Evolutionary conservation across 441 rosid genomes (phyloP), one percentile per base, ranked within the genome.

Genomic region (Adansonia gregorii): DNA sequence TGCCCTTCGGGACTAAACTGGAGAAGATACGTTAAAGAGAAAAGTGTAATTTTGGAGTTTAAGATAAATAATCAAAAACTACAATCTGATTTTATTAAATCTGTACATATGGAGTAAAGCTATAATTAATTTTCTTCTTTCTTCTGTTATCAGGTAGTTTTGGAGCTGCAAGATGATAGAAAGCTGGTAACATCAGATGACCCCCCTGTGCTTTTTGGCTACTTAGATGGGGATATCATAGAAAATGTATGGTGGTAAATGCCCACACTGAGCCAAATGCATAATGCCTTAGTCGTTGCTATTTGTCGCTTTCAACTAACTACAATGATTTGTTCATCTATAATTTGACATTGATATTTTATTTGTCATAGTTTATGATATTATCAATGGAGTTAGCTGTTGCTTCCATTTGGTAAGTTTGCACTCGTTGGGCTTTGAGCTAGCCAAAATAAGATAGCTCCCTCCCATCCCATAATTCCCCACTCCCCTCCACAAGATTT

Each of bases 101-200:
- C 20, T 59, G 15, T 46, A 63, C 15, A 22, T 74, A 22, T 43
- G 24, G 15, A 61, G 45, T 14, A 61, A 46, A 46, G 59, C 64
- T 31, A 22, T 74, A 46, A 20, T 19, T 48, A 15, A 52, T 68
- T 76, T 11, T 55, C 31, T 24, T 66, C 27, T 76, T 56, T 66
- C n/a, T 5, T 69, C 54, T 39, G 22, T 31, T 59, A 56, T 76
- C 81, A 94, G 99, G 89, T 94, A 41, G 98, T 93, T 70, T 86
- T 96, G 90, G 97, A 91, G 88, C 84, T 96, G 75, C 94, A 89
- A 84, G 93, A 87, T 63, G 96, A 91, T 81, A 91, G 97, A 15
- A 87, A 87, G 80, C 77, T 96, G 76, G 84, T 85, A 56, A 92
- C 99, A 31, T 94, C 98, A 51, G 98, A 96, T 85, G 96, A 93